These are phyloP conservation scores for Forsythia suspensa DNA, from an alignment of 257 asterid species.

Conservation along the genomic window DNA sequence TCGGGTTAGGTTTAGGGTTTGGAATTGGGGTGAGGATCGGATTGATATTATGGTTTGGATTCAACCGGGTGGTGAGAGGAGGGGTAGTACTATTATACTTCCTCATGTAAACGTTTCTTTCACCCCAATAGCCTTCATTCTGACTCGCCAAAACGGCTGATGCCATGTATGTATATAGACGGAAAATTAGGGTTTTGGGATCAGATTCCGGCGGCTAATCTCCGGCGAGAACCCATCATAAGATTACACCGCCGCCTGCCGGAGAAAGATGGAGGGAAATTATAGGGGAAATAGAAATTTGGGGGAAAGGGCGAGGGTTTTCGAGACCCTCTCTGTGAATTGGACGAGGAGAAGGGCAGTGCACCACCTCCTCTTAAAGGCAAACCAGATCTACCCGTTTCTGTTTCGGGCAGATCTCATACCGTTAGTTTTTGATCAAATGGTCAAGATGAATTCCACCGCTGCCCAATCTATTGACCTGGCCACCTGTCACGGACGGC, in stretches of 20 bases:
- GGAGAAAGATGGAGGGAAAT: slow-evolving; percentile 17
- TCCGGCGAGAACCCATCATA: slow-evolving; percentile 34
- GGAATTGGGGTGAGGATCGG: slow-evolving; percentile 60
- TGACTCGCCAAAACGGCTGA: slow-evolving; percentile 87
- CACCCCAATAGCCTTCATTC: slow-evolving; percentile 53
- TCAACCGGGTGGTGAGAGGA: slow-evolving; percentile 19
- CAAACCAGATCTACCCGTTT: slow-evolving; percentile 27
- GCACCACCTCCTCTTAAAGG: slow-evolving; percentile 31
- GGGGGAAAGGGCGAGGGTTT: slow-evolving; percentile 41
- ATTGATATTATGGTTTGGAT: slow-evolving; percentile 38
- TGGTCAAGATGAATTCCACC: slow-evolving; percentile 5
- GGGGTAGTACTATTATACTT: slow-evolving; percentile 19
- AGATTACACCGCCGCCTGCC: slow-evolving; percentile 11
- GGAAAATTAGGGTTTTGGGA: slow-evolving; percentile 40
- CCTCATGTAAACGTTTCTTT: slow-evolving; percentile 18
- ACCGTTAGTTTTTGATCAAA: slow-evolving; percentile 21
- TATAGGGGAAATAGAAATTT: slow-evolving; percentile 44
- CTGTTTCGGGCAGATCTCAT: slow-evolving; percentile 31
- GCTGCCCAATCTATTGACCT: slow-evolving; percentile 29
- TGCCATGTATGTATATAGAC: slow-evolving; percentile 59
- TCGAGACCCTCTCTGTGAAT: slow-evolving; percentile 17
- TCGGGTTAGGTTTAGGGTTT: slow-evolving; percentile 68
- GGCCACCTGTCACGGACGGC: slow-evolving; percentile 32
- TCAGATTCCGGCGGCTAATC: slow-evolving; percentile 20
- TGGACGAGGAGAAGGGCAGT: slow-evolving; percentile 11